These are phyloP conservation scores for Cystobasidium sp. DNA, from an alignment of 1,284 basidiomycete genomes.

Conservation along the genomic window DNA sequence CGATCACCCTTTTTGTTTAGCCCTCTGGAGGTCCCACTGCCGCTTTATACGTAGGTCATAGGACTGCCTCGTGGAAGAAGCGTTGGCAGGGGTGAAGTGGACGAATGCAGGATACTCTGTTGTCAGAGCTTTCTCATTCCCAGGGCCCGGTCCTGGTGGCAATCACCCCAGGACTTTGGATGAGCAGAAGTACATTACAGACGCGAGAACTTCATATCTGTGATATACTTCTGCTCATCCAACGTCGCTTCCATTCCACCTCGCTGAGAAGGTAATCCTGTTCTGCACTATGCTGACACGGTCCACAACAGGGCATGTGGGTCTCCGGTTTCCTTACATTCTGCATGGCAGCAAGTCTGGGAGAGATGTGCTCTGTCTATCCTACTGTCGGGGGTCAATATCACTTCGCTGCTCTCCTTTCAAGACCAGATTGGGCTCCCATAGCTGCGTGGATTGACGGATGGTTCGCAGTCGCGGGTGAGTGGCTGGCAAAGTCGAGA, in stretches of 20 bases:
- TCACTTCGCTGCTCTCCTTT: constrained; percentile 47
- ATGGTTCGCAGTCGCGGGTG: constrained; percentile 47
- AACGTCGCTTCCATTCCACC: not conserved
- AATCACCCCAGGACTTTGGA: no score
- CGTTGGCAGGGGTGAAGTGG: no score
- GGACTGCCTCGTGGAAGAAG: no score
- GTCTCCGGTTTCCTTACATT: constrained; percentile 33
- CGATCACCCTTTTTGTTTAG: not conserved
- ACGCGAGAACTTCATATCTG: not conserved
- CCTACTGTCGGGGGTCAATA: constrained; percentile 49
- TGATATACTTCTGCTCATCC: not conserved
- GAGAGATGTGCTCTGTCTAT: constrained; percentile 53
- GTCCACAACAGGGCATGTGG: constrained; percentile 22
- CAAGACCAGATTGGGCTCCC: constrained; percentile 40
- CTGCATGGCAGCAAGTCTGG: constrained; percentile 52
- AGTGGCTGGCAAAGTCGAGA: not conserved
- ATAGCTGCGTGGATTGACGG: constrained; percentile 46
- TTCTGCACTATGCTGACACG: not conserved
- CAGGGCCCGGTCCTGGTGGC: no score
- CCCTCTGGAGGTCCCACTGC: constrained; percentile 42
- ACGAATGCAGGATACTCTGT: no score
- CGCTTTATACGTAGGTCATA: constrained; percentile 18
- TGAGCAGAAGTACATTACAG: no score
- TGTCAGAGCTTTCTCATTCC: no score
- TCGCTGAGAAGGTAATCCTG: not conserved